phyloP scores from a whole-genome alignment of 2,329 filamentous ascomycete species.

The Drechslerella dactyloides region DNA sequence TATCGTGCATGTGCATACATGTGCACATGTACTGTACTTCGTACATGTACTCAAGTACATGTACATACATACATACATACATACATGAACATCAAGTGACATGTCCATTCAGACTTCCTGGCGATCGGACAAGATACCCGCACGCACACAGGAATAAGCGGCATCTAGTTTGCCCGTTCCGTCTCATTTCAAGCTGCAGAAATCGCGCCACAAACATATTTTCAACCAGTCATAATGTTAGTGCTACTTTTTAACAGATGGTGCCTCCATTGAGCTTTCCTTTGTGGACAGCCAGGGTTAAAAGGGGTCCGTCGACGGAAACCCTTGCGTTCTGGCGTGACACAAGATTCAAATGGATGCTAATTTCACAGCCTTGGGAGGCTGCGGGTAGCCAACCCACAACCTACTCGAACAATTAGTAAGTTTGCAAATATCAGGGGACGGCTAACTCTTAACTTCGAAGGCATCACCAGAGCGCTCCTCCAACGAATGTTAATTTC shows the following conservation, averaged over 20 bases:
- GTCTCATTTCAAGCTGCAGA: conserved; percentile 38
- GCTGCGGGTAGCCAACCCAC: conserved; percentile 17
- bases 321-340: conserved; percentile 35
- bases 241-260: background rate
- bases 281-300: background rate
- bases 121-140: background rate
- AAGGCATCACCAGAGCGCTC: background rate
- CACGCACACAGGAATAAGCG: background rate
- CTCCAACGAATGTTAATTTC: no score
- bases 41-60: no score
- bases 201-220: conserved; percentile 29
- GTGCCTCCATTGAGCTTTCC: background rate
- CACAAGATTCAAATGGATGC: conserved; percentile 50
- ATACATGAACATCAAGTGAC: no score
- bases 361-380: conserved; percentile 34
- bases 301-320: conserved; percentile 16
- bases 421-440: conserved; percentile 4
- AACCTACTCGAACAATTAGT: conserved; percentile 17
- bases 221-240: background rate
- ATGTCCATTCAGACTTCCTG: background rate
- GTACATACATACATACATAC: no score
- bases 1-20: no score
- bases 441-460: background rate
- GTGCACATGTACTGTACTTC: no score
- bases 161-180: conserved; percentile 29